A percentile compares a stretch with the other conserved stretches of the same genome.
phyloP scores from a whole-genome alignment of 768 basidiomycete genomes.

The Suillus placidus region DNA sequence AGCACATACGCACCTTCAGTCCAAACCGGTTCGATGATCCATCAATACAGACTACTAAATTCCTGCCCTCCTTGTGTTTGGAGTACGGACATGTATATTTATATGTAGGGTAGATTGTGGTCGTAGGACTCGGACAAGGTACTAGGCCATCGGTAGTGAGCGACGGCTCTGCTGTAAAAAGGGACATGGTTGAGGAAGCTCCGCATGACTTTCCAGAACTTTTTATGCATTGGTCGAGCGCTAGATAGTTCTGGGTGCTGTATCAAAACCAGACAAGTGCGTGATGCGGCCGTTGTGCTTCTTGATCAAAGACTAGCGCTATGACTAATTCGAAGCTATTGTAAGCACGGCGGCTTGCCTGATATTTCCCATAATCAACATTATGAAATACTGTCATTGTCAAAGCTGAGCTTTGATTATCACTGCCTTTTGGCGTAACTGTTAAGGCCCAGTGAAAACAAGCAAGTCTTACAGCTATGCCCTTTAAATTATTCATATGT shows the following conservation, averaged over 20 bases:
- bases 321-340: not conserved
- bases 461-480: too few species aligned
- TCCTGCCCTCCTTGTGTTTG: conserved; percentile 1
- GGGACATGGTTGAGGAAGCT: not conserved
- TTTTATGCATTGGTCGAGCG: not conserved
- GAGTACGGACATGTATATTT: not conserved
- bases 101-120: not conserved
- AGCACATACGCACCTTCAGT: not conserved
- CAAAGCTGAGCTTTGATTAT: too few species aligned
- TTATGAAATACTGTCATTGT: too few species aligned
- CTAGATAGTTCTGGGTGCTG: not conserved
- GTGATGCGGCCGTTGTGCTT: not conserved
- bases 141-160: not conserved
- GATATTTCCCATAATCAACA: too few species aligned
- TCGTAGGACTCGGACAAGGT: not conserved
- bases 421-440: too few species aligned
- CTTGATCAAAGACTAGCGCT: not conserved
- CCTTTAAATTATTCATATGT: not conserved
- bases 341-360: too few species aligned
- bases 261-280: not conserved
- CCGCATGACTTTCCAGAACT: not conserved
- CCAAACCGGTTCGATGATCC: conserved; percentile 20
- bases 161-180: not conserved
- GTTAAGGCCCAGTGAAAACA: too few species aligned
- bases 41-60: conserved; percentile 24